Base-by-base conservation (phyloP, 495 filamentous ascomycete species). In the Sabuloglossum arenarium region DNA sequence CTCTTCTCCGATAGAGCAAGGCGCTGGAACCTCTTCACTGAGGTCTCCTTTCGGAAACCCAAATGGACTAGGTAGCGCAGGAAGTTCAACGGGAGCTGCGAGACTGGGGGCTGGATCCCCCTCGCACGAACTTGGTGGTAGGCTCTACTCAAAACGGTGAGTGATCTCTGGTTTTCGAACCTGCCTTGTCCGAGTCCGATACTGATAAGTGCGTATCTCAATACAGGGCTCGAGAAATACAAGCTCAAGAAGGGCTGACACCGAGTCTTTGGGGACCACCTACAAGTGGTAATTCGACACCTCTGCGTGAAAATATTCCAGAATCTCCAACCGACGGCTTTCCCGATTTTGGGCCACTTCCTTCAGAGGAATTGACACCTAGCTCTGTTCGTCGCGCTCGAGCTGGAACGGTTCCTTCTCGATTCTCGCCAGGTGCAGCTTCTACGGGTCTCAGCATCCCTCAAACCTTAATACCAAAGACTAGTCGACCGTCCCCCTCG, bases 291-390 rank as follows among this genome's bases (percentile, higher is more conserved):
- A 84, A 93, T 71, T 94, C 91, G 47, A 97, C 91, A 23, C 93
- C 91, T 59, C 76, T 98, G 56, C 85, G 91, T 59, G 91, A 97
- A 70, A 94, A 91, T 56, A 94, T 96, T 54, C 93, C 91, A 60
- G 91, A 98, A 71, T 94, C 88, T 10, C 82, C 82, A n/a, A 88
- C 84, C 55, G 91, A 96, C 69, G 90, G 85, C 58, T 97, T 96
- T 62, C 88, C 91, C 21, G 89, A 96, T 63, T 84, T 93, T 64
- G 75, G 84, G 37, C 79, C 86, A 58, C 73, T 72, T n/a, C 62
- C 59, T 46, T 54, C 73, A 66, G 68, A 78, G 73, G 64, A 74
- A 68, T 53, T 72, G 67, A 60, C 82, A 66, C 67, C 74, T 61
- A 69, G 70, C 71, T 66, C 82, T 73, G 62, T 79, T 42, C 75